Evolutionary conservation across 2,329 filamentous ascomycete species (phyloP).

Genomic region (Scolecobasidium constrictum): DNA sequence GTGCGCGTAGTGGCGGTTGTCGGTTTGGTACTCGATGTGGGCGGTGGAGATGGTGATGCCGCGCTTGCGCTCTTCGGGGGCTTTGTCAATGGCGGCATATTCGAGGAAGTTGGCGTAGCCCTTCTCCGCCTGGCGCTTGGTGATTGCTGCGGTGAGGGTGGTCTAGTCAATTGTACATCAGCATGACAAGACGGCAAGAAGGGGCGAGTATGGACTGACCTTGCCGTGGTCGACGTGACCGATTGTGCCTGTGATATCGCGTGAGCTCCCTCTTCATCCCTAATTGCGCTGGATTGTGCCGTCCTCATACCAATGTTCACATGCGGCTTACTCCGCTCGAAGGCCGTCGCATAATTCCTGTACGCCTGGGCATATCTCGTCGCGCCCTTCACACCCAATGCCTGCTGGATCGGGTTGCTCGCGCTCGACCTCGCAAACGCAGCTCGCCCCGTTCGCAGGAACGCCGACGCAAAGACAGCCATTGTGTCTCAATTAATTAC

Average conservation of each 20-base stretch:
- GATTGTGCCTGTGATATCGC: constrained; percentile 62
- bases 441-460: constrained; percentile 63
- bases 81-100: constrained; percentile 97
- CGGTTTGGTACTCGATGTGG: constrained; percentile 97
- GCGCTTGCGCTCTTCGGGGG: constrained; percentile 97
- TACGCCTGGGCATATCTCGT: constrained; percentile 55
- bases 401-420: constrained; percentile 66
- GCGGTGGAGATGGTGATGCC: constrained; percentile 99
- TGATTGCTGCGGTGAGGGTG: constrained; percentile 96
- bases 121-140: constrained; percentile 93
- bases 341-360: constrained; percentile 50
- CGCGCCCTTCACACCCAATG: constrained; percentile 51
- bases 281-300: neutral
- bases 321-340: constrained; percentile 88
- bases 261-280: too few relatives aligned
- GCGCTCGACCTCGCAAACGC: constrained; percentile 58
- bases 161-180: constrained; percentile 48
- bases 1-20: constrained; percentile 93
- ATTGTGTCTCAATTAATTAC: constrained; percentile 57
- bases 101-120: constrained; percentile 90
- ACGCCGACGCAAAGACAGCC: constrained; percentile 71
- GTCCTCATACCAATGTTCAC: constrained; percentile 77
- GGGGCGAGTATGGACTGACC: constrained; percentile 41
- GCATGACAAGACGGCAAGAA: neutral
- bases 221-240: constrained; percentile 99